Conservation (phyloP, 2,329 filamentous ascomycete species). For the Thelonectria discophora region DNA sequence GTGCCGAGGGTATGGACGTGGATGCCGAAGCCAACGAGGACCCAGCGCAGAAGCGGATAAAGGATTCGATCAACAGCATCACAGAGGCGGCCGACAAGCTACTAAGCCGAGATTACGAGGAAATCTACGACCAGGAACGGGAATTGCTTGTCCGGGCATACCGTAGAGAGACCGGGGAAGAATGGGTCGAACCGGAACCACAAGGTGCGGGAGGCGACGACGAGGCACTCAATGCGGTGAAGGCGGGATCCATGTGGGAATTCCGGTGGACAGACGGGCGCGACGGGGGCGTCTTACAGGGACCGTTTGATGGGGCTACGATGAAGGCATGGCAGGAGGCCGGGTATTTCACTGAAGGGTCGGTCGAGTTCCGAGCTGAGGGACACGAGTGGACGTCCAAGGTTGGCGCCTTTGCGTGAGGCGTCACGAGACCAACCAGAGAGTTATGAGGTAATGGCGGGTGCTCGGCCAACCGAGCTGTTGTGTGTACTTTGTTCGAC, state of each 20-base stretch:
- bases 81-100: slow-evolving; percentile 91
- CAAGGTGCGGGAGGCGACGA: slow-evolving; percentile 42
- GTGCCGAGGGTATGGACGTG: slow-evolving; percentile 72
- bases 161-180: slow-evolving; percentile 83
- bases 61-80: slow-evolving; percentile 79
- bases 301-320: slow-evolving; percentile 83
- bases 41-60: slow-evolving; percentile 73
- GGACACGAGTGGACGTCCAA: slow-evolving; percentile 62
- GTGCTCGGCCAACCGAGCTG: slow-evolving; percentile 34
- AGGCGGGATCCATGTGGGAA: slow-evolving; percentile 70
- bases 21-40: slow-evolving; percentile 66
- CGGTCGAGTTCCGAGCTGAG: slow-evolving; percentile 76
- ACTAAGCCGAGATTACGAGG: slow-evolving; percentile 80
- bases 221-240: slow-evolving; percentile 31
- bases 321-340: slow-evolving; percentile 94
- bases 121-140: slow-evolving; percentile 91
- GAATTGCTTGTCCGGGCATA: slow-evolving; percentile 87
- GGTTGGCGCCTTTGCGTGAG: slow-evolving; percentile 60
- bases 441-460: slow-evolving; percentile 9
- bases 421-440: slow-evolving; percentile 28
- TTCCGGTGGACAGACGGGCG: slow-evolving; percentile 91
- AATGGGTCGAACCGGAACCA: slow-evolving; percentile 70
- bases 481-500: slow-evolving; percentile 26
- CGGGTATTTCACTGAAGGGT: slow-evolving; percentile 84
- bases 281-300: slow-evolving; percentile 80